A percentile compares a stretch with the other conserved stretches of the same genome.
phyloP scores from a whole-genome alignment of 1,139 yeast species.

The Diutina pseudorugosa region DNA sequence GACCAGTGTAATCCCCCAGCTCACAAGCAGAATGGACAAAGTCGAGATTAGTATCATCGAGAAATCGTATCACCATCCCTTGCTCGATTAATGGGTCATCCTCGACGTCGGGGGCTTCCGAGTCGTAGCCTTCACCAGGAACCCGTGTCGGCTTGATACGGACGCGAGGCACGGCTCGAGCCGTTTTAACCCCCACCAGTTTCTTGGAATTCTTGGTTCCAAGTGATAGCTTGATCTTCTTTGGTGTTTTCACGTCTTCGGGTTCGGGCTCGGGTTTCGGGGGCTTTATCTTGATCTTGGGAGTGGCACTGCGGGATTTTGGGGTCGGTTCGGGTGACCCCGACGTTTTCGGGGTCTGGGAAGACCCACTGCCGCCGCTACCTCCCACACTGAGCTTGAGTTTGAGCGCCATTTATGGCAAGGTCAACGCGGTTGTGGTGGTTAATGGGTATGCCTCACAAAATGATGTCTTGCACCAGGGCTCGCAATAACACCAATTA shows the following conservation, averaged over 20 bases:
- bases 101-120: constrained; percentile 93
- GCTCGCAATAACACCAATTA: too few species aligned
- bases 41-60: constrained; percentile 71
- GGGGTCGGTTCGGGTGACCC: background rate
- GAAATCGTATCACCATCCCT: constrained; percentile 67
- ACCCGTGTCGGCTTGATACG: constrained; percentile 73
- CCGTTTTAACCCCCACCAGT: background rate
- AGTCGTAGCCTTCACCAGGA: constrained; percentile 94
- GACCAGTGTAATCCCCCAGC: constrained; percentile 63
- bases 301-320: background rate
- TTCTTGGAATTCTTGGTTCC: background rate
- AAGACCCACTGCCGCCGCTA: background rate
- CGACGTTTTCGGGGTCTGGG: background rate
- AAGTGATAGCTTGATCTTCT: background rate
- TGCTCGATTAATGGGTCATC: constrained; percentile 90
- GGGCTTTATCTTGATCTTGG: constrained; percentile 2
- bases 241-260: background rate
- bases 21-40: constrained; percentile 71
- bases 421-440: background rate
- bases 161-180: constrained; percentile 41
- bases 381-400: constrained; percentile 1
- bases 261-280: background rate
- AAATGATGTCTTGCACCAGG: background rate
- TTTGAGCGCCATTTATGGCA: background rate
- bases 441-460: background rate